Base-by-base conservation (phyloP, 148 eudicot species). In the Heliosperma pusillum region DNA sequence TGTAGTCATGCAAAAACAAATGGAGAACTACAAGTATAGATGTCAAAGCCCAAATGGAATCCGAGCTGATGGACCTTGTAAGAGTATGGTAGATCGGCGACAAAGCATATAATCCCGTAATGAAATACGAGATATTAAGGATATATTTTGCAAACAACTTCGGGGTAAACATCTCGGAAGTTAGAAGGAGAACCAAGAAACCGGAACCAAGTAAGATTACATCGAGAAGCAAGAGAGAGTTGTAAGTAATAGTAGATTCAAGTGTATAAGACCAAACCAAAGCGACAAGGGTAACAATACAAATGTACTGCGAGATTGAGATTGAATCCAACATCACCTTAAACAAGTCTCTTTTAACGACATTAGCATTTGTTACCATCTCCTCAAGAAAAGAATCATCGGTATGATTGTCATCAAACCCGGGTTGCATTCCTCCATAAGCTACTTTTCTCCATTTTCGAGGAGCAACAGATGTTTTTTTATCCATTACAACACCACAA, bases 391-490 rank as follows among this genome's bases (percentile, higher is more conserved):
- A 95, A 25, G 94, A 92, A n/a, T 92, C 97, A 62, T 87, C 94
- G 0, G 93, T 89, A 74, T 92, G 89, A 81, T 95, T 92, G 79
- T 95, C 99, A 68, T 90, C 94, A 62, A 81, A 95, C 6, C 99
- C 99, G 2, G 89, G 97, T 81, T 95, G 97, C 97, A 90, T 92
- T 21, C 99, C 99, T 42, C 99, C 97, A 84, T 92, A 92, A 11
- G 96, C 99, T 50, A 95, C 93, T 85, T 95, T 95, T 69, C 92
- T 90, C 99, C 99, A 95, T 85, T 83, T 89, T 20, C 71, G 69
- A 22, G 27, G 58, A 64, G 71, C 70, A 69, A 79, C 82, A 40
- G 83, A 58, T 33, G 71, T 27, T 40, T 63, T 61, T 59, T 69
- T 77, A 30, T 67, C 58, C 30, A 66, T 72, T 65, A 56, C 17